Evolutionary conservation across 345 rosid genomes (phyloP).

Genomic region (Boechera stricta): DNA sequence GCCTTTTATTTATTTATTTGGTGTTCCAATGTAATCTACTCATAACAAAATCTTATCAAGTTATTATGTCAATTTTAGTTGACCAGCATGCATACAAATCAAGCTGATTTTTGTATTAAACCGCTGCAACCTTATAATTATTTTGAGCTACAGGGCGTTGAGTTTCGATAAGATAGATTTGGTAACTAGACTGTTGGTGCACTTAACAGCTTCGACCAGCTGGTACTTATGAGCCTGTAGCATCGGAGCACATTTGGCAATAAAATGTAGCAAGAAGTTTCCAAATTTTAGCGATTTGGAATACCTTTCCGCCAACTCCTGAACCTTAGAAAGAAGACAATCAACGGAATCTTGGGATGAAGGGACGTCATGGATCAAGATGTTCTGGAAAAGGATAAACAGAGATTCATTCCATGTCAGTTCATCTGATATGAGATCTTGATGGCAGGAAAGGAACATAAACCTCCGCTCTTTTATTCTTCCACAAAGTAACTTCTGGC

Average conservation of each 20-base stretch:
- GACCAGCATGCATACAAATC: no score
- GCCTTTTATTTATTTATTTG: no score
- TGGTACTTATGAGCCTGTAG: constrained; percentile 57
- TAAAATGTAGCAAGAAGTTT: constrained; percentile 65
- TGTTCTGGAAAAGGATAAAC: constrained; percentile 63
- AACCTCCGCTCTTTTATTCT: constrained; percentile 52
- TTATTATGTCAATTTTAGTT: no score
- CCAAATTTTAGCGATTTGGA: constrained; percentile 71
- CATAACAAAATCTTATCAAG: no score
- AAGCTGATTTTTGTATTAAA: no score
- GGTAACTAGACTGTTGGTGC: constrained; percentile 69
- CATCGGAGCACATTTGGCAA: constrained; percentile 55
- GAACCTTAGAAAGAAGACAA: constrained; percentile 52
- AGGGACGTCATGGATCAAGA: constrained; percentile 60
- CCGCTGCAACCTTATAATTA: no score
- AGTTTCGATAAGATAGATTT: constrained; percentile 68
- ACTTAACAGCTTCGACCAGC: constrained; percentile 59
- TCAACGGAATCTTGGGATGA: constrained; percentile 67
- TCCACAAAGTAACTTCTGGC: constrained; percentile 70
- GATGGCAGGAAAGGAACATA: constrained; percentile 64
- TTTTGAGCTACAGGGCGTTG: constrained; percentile 44
- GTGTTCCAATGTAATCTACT: no score
- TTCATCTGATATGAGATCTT: constrained; percentile 54
- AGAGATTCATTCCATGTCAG: constrained; percentile 73
- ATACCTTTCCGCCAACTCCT: constrained; percentile 50